Evolutionary conservation across 2,329 filamentous ascomycete genomes (phyloP), one percentile per base, ranked within the genome.

Genomic region (Rachicladosporium sp.): DNA sequence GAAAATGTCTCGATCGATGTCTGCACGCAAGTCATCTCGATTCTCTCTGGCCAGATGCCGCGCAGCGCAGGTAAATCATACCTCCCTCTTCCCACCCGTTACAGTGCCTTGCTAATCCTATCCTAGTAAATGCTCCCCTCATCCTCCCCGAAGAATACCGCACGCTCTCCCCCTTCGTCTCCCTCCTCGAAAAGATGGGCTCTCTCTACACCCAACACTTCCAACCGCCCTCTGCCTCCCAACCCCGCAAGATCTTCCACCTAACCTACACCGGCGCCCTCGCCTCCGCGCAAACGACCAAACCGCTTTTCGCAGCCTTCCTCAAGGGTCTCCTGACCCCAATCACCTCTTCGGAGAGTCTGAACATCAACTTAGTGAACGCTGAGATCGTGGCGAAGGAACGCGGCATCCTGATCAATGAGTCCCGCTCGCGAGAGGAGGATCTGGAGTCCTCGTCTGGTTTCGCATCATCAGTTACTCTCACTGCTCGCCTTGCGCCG

Each of bases 1-100:
- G 82, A 89, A 53, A 88, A 87, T 45, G 83, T 88, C 3, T 83
- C 80, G 1, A 73, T 88, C 46, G 84, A 89, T 50, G 84, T 89
- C 6, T 89, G 83, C 58, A 78, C 80, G 29, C 83, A 91, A 60
- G 81, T 88, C 10, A 69, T 82, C 0, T 73, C 79, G 42, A 84
- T 89, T 32, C 66, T 91, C 2, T 67, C 69, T 0, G 83, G 83
- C 3, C 79, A 80, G 1, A 67, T 88, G 1, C 83, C 84, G 0
- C 82, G 81, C 1, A 53, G 49, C 32, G 40, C 40, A 35, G 40
- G 40, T 42, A 29, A 37, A 5, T 15, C 4, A 11, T 6, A 23
- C 8, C 13, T 6, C 13, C 7, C 31, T 4, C n/a, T 12, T 4
- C 8, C 29, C 13, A 3, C 21, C 4, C 23, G n/a, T 10, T 12